These are phyloP conservation scores for Lipomyces yamadae DNA, from an alignment of 805 yeast genomes.

Conservation along the genomic window DNA sequence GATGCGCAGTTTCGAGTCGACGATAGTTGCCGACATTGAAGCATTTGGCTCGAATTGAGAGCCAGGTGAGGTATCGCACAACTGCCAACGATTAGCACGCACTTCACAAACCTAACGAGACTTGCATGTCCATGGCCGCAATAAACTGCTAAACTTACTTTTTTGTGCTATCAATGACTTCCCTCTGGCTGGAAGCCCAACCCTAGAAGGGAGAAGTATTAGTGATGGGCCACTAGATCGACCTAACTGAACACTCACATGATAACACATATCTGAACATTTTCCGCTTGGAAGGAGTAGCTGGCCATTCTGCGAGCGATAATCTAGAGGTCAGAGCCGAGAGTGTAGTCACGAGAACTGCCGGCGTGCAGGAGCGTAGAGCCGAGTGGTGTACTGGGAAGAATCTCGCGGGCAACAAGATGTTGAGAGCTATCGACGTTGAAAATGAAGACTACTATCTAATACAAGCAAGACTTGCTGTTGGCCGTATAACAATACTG, in stretches of 20 bases:
- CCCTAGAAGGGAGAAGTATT: slow-evolving; percentile 40
- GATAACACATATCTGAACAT: slow-evolving; percentile 79
- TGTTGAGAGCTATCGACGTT: background rate
- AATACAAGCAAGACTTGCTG: too few relatives aligned
- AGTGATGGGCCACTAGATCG: background rate
- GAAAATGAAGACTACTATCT: too few relatives aligned
- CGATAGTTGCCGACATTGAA: slow-evolving; percentile 91
- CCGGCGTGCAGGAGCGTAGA: background rate
- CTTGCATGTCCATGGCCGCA: background rate
- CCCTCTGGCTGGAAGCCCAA: slow-evolving; percentile 66
- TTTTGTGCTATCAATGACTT: slow-evolving; percentile 94
- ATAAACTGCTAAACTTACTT: slow-evolving; percentile 46
- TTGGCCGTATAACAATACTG: too few relatives aligned
- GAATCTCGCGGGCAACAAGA: background rate
- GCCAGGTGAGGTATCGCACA: slow-evolving; percentile 90
- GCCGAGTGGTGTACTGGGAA: background rate
- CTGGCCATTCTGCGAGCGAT: slow-evolving; percentile 12
- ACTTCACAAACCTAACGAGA: background rate
- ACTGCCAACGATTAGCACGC: slow-evolving; percentile 46
- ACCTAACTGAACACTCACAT: slow-evolving; percentile 47
- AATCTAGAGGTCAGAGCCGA: background rate
- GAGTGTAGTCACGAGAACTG: background rate
- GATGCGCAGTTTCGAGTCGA: slow-evolving; percentile 63
- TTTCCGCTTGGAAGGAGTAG: slow-evolving; percentile 54
- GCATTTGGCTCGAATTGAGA: slow-evolving; percentile 80